Evolutionary conservation across 2,329 filamentous ascomycete genomes (phyloP), one percentile per base, ranked within the genome.

Genomic region (Neobulgaria alba): DNA sequence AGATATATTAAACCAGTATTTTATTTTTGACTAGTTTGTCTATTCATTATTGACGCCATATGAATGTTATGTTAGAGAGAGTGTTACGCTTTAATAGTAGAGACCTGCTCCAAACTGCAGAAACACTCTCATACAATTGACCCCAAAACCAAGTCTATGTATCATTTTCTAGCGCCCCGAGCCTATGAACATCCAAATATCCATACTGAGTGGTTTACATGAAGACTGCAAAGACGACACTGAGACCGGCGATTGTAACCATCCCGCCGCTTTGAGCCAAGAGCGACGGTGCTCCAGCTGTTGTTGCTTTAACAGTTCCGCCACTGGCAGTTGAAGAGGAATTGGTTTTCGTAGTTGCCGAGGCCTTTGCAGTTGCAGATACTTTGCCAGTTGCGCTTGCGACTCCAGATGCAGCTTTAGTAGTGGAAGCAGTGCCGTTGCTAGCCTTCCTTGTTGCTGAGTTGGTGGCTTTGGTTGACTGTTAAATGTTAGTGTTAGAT

Each of bases 171-270:
- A 26, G 12, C 12, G 23, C 23, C 12, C 23, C 23, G 23, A 26
- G 12, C 7, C 7, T 36, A 36, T 23, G 19, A 20, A 36, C 21
- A 10, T 12, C 7, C 20, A 18, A 19, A n/a, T n/a, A n/a, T n/a
- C n/a, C 23, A 7, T 26, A 26, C 12, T 26, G 23, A 26, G 23
- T 12, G 16, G 20, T 47, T 49, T 55, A 58, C 52, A 57, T 58
- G 46, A 58, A 59, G 17, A 59, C 45, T 16, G 54, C 56, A 43
- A 58, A 56, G 9, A 43, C 48, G 37, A 57, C 43, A 46, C 56
- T 49, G 7, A 59, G 45, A 19, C 57, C 53, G 19, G 52, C 53
- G 23, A 57, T 30, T 5, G 57, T 54, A 26, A 57, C 51, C 17
- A 56, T 35, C 20, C 57, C 55, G 29, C 57, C 55, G 17, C 33